Evolutionary conservation across 1,284 basidiomycete species (phyloP), one percentile per base, ranked within the genome.

Genomic region (Lentinula novae-zelandiae): DNA sequence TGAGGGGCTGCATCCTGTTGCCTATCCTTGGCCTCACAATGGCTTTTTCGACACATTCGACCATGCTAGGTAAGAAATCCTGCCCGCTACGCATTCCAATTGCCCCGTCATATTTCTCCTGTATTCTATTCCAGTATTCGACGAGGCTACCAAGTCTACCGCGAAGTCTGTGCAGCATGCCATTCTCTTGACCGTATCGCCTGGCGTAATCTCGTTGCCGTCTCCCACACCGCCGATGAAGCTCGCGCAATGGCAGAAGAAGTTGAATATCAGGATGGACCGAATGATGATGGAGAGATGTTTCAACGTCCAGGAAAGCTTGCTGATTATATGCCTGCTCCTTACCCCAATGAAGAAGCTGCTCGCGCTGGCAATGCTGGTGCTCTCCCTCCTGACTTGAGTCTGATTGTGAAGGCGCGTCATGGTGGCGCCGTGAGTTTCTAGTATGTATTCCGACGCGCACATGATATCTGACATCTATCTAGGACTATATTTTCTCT

Each of bases 131-230:
- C 2, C 5, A 46, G 94, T 73, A 98, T 99, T 73, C 94, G 97
- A 71, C 89, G 97, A 73, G 97, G 97, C 34, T 99, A 97, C 83
- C 92, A 95, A 77, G 97, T 99, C 57, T 99, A 99, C 83, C 93
- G 95, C 64, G 96, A 99, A 80, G 97, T 99, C 62, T 99, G 97
- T 76, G 92, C 96, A 5, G 93, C 97, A 15, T 99, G 97, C 79
- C 97, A 99, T 78, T 99, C 97, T 53, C 89, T 99, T 63, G 94
- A 99, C 82, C 95, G 97, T 70, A 96, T 99, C 73, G 97, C 97
- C 64, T 99, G 97, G 97, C 93, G 97, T 73, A 99, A 99, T 81
- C 82, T 99, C 63, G 97, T 99, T 68, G 97, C 95, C 72, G 94
- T 98, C 62, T 98, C 95, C 42, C 97, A 99, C 80, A 94, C 91